These are phyloP conservation scores for Vigna angularis DNA, from an alignment of 306 rosid species.

Conservation along the genomic window DNA sequence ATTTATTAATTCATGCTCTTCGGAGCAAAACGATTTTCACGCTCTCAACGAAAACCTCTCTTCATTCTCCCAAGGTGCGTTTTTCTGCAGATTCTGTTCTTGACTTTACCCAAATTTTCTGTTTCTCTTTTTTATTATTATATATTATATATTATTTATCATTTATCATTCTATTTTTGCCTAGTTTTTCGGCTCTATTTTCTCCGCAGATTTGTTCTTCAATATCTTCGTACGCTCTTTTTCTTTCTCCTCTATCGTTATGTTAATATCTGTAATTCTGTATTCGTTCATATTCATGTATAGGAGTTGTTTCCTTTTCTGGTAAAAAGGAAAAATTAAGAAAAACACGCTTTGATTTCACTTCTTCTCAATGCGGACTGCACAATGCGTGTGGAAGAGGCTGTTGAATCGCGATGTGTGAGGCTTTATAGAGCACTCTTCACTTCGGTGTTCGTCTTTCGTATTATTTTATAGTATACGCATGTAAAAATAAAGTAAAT, in stretches of 20 bases:
- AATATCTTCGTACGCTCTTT: slow-evolving; percentile 27
- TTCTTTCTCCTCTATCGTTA: not conserved
- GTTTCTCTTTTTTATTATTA: too few relatives aligned
- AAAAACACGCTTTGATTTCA: slow-evolving; percentile 33
- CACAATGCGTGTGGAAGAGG: slow-evolving; percentile 52
- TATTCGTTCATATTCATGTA: slow-evolving; percentile 33
- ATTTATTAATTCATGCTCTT: slow-evolving; percentile 65
- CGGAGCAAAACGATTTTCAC: not conserved
- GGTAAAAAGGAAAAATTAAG: not conserved
- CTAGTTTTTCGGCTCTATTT: slow-evolving; percentile 31
- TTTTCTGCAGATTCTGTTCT: slow-evolving; percentile 48
- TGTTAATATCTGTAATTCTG: slow-evolving; percentile 40
- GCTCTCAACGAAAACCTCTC: slow-evolving; percentile 50
- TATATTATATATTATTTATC: not conserved
- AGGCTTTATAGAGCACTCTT: slow-evolving; percentile 26
- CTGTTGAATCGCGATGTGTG: slow-evolving; percentile 36
- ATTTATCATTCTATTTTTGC: not conserved
- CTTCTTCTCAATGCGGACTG: slow-evolving; percentile 45
- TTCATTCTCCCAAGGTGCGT: slow-evolving; percentile 54
- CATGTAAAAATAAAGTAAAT: not conserved
- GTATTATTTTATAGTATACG: not conserved
- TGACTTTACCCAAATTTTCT: not conserved
- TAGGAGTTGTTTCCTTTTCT: slow-evolving; percentile 35
- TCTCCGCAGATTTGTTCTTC: slow-evolving; percentile 65
- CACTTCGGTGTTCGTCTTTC: not conserved